Evolutionary conservation across 805 yeast species (phyloP), one percentile per base, ranked within the genome.

Genomic region (Phaffomyces antillensis): DNA sequence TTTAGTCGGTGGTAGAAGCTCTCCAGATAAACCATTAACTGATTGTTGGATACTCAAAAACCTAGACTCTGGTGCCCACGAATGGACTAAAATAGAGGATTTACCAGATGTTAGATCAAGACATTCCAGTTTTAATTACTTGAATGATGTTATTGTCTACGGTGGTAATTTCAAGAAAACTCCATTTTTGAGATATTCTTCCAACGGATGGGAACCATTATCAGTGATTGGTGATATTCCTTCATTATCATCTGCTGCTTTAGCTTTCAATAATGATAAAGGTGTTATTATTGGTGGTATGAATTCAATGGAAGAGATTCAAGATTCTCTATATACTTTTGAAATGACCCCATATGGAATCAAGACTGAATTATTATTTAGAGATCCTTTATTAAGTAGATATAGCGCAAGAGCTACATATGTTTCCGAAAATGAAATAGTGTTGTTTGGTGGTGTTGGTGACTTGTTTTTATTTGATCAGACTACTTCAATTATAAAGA

Each of bases 1-100:
- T 1, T 49, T 83, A 4, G 62, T 77, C 31, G 95, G 93, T 3
- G 95, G 95, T 4, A 70, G 95, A 48, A 62, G 72, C 3, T 70
- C 78, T 2, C 95, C 95, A 0, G 71, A 73, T 3, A 58, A 60
- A 10, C 63, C 68, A 0, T 57, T 76, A 23, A 28, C 53, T 6
- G 82, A 77, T 40, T 56, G 65, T 28, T 77, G 79, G 78, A 41
- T 60, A 5, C 55, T 71, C 26, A 16, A 46, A 0, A 23, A 45
- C 32, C 41, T 41, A 6, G 26, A 39, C 33, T 51, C 47, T 13
- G 13, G 13, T 28, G 43, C 43, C 2, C 49, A 53, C 26, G 43
- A 44, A 3, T 83, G 88, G 88, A 42, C 37, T 1, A 44, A 56
- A 37, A 48, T 64, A 2, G 56, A 58, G 0, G 55, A 63, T 8